Conservation (phyloP, 2,329 filamentous ascomycete species). For the Aspergillus clavatus region DNA sequence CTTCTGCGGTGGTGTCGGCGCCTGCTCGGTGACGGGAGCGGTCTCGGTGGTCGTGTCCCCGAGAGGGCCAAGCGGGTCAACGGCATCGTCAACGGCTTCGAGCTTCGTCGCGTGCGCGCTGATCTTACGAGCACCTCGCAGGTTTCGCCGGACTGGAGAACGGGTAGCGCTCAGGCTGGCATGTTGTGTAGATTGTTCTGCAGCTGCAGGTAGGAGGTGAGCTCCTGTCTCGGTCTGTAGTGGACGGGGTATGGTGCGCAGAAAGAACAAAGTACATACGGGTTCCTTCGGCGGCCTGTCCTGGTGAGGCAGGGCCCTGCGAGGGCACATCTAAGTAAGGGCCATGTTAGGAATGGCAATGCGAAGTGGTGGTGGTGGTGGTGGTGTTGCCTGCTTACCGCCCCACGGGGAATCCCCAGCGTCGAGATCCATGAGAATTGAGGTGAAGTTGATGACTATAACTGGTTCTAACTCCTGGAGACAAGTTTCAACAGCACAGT, state of each 20-base stretch:
- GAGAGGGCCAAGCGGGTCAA: slow-evolving; percentile 59
- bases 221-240: slow-evolving; percentile 8
- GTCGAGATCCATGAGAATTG: slow-evolving; percentile 37
- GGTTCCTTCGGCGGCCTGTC: slow-evolving; percentile 26
- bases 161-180: slow-evolving; percentile 41
- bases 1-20: slow-evolving; percentile 57
- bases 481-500: neutral
- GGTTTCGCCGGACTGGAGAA: slow-evolving; percentile 46
- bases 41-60: slow-evolving; percentile 43
- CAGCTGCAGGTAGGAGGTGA: slow-evolving; percentile 21
- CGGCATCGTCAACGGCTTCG: slow-evolving; percentile 58
- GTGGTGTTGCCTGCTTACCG: slow-evolving; percentile 37
- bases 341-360: slow-evolving; percentile 21
- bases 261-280: slow-evolving; percentile 22
- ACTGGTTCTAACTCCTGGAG: neutral
- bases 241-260: slow-evolving; percentile 18
- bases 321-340: slow-evolving; percentile 47
- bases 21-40: slow-evolving; percentile 46
- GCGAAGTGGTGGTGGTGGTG: slow-evolving; percentile 17
- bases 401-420: slow-evolving; percentile 47
- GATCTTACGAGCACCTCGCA: slow-evolving; percentile 53
- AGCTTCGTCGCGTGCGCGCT: slow-evolving; percentile 58
- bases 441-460: neutral
- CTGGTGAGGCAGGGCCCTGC: slow-evolving; percentile 25
- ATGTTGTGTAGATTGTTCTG: slow-evolving; percentile 30